Evolutionary conservation across 1,139 yeast genomes (phyloP), one percentile per base, ranked within the genome.

Genomic region (Suhomyces chickasaworum): DNA sequence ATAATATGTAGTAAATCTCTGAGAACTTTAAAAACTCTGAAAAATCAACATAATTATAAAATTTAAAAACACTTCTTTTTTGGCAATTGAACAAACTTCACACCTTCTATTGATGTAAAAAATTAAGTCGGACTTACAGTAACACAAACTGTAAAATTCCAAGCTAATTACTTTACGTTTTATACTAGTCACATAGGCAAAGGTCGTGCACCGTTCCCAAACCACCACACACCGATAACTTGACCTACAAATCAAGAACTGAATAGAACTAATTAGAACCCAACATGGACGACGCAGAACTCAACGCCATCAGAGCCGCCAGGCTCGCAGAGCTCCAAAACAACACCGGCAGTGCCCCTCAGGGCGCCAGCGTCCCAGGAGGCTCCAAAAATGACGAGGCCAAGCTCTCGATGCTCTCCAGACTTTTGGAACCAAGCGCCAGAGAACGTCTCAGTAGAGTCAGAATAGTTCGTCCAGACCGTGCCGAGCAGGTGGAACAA

Each of bases 401-500:
- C 51, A 68, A 67, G 41, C 60, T 61, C 36, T 57, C 75, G 16
- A 66, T 77, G 67, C 69, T 91, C 46, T 78, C 89, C 3, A 91
- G 87, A 55, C 77, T 89, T 13, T 71, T 93, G 41, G 88, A 87
- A 49, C 84, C 90, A 7, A 81, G 78, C 43, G 99, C 98, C 1
- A 77, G 96, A 44, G 98, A 93, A 64, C 77, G 99, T 53, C 75
- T 93, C 46, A 81, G 93, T 30, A 75, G 99, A 49, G 96, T 93
- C 25, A 75, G 91, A 37, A 80, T 93, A 60, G 99, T 93, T 36
- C 80, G 93, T 59, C 95, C 95, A 2, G 98, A 93, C 48, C 75
- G 98, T 45, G 98, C 96, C 1, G 78, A 80, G 41, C 88, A 89
- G 5, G 97, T 91, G n/a, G 98, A 93, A 61, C 84, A 85, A 53